These are phyloP conservation scores for Leccinum rimulosum DNA, from an alignment of 768 basidiomycete genomes.

Conservation along the genomic window DNA sequence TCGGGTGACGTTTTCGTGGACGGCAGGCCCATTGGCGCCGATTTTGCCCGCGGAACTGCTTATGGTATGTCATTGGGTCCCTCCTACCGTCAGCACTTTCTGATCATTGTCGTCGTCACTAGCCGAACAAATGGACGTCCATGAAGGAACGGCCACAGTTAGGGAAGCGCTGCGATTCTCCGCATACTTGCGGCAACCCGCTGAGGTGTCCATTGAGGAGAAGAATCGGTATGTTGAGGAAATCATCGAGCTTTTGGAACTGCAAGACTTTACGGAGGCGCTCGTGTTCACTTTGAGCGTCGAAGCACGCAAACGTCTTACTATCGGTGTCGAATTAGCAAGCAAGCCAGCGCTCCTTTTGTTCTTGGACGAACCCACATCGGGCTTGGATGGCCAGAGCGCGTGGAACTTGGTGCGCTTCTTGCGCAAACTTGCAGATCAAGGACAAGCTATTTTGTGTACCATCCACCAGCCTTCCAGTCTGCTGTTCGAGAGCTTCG, in stretches of 20 bases:
- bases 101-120: conserved; percentile 20
- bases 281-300: conserved; percentile 68
- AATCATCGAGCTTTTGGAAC: conserved; percentile 79
- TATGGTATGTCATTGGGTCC: conserved; percentile 50
- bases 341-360: conserved; percentile 49
- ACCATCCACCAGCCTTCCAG: conserved; percentile 90
- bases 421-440: conserved; percentile 77
- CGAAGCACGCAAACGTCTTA: conserved; percentile 79
- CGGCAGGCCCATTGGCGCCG: conserved; percentile 55
- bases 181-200: conserved; percentile 79
- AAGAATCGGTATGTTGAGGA: conserved; percentile 81
- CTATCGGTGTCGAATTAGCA: conserved; percentile 89
- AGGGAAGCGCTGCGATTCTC: conserved; percentile 85
- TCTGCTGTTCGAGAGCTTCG: conserved; percentile 85
- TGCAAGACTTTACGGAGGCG: conserved; percentile 82
- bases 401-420: conserved; percentile 84
- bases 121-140: conserved; percentile 85
- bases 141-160: conserved; percentile 79
- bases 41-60: conserved; percentile 68
- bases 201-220: conserved; percentile 60
- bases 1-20: conserved; percentile 64
- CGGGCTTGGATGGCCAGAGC: conserved; percentile 59
- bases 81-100: conserved; percentile 15
- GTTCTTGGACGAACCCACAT: conserved; percentile 46
- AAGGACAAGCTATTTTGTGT: conserved; percentile 87